These are phyloP conservation scores for Pseudocercospora fijiensis DNA, from an alignment of 2,329 filamentous ascomycete species.

Conservation along the genomic window DNA sequence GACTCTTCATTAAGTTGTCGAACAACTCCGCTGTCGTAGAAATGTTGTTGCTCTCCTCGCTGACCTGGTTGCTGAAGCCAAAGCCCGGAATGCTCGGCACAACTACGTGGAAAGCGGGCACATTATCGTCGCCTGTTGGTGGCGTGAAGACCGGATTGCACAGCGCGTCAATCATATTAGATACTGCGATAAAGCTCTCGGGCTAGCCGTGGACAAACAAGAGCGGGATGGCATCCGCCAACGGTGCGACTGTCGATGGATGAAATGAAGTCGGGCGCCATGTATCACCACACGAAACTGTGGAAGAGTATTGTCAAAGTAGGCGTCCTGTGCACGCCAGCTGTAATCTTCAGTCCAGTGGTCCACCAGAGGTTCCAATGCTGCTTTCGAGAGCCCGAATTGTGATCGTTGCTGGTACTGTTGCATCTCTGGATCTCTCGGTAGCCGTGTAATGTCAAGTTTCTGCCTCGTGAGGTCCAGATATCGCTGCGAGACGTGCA, in stretches of 20 bases:
- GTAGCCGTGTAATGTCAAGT: constrained; percentile 64
- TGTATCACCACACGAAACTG: constrained; percentile 62
- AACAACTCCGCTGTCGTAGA: constrained; percentile 57
- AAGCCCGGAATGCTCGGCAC: constrained; percentile 65
- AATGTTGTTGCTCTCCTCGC: constrained; percentile 52
- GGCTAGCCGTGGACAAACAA: constrained; percentile 66
- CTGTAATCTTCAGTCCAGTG: constrained; percentile 64
- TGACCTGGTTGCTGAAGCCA: constrained; percentile 65
- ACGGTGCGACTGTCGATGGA: constrained; percentile 59
- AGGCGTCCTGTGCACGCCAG: constrained; percentile 60
- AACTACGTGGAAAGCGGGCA: constrained; percentile 63
- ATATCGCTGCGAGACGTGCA: constrained; percentile 62
- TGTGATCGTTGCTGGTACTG: constrained; percentile 43
- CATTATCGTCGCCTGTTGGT: constrained; percentile 27
- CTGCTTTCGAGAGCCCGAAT: constrained; percentile 57
- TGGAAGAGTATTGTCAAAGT: constrained; percentile 59
- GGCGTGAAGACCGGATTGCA: constrained; percentile 52
- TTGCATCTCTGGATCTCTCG: constrained; percentile 52
- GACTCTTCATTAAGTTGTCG: constrained; percentile 58
- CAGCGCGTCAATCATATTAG: constrained; percentile 56
- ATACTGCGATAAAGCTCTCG: constrained; percentile 61
- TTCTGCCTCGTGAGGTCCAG: constrained; percentile 67
- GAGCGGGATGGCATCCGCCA: constrained; percentile 58
- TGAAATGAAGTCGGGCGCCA: constrained; percentile 59
- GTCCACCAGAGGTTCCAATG: constrained; percentile 60